Evolutionary conservation across 2,329 filamentous ascomycete species (phyloP).

Genomic region (Cytospora piceae): DNA sequence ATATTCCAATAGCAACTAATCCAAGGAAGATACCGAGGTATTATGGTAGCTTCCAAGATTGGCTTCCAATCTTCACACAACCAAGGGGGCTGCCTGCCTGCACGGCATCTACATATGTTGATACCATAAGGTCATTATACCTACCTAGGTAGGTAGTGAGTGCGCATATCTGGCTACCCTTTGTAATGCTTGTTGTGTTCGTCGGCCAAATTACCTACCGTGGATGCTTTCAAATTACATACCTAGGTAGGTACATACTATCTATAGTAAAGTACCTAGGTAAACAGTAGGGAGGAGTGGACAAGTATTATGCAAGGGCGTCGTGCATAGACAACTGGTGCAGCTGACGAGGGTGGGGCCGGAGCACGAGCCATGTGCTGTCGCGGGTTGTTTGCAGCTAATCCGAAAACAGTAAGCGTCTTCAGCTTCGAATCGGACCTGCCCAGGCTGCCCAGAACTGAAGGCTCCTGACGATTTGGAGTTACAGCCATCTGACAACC

Average conservation of each 20-base stretch:
- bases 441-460: neutral
- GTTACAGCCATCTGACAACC: conserved; percentile 12
- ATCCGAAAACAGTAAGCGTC: neutral
- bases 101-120: neutral
- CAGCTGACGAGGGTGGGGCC: neutral
- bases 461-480: conserved; percentile 4
- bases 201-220: no score
- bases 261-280: no score
- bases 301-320: neutral
- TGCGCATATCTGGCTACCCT: no score
- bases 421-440: neutral
- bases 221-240: no score
- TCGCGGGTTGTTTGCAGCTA: neutral
- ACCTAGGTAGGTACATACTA: no score
- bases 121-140: no score
- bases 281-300: neutral
- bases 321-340: neutral
- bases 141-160: no score
- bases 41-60: no score
- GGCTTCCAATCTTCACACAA: no score
- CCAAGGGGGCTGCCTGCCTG: neutral
- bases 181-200: no score
- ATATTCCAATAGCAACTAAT: no score
- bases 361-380: conserved; percentile 3
- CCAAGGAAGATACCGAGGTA: neutral